Evolutionary conservation across 2,329 filamentous ascomycete genomes (phyloP).

Genomic region (Aspergillus proliferans): DNA sequence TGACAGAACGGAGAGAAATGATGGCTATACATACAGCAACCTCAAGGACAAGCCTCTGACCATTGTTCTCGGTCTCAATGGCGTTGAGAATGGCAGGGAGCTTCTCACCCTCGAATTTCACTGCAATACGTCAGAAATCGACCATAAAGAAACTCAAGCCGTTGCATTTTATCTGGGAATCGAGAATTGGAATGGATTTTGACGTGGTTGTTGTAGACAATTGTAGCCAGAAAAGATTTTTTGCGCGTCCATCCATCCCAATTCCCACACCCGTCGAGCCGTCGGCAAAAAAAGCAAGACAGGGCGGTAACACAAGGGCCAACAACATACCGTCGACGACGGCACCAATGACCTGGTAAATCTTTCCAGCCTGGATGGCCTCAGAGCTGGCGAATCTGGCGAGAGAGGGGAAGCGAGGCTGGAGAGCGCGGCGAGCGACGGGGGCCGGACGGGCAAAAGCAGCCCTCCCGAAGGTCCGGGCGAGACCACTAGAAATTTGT

Average conservation of each 20-base stretch:
- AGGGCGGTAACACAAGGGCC: constrained; percentile 16
- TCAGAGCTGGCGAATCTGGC: constrained; percentile 59
- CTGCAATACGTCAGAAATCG: constrained; percentile 45
- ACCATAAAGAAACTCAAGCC: constrained; percentile 11
- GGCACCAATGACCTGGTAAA: constrained; percentile 89
- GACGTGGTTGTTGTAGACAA: constrained; percentile 15
- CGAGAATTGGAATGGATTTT: constrained; percentile 13
- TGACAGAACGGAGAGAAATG: not conserved
- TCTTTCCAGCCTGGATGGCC: constrained; percentile 54
- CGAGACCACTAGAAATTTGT: constrained; percentile 53
- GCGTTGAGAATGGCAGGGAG: constrained; percentile 97
- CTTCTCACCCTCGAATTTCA: constrained; percentile 93
- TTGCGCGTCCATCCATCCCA: constrained; percentile 15
- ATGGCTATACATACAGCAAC: constrained; percentile 68
- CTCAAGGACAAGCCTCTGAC: constrained; percentile 91
- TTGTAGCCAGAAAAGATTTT: constrained; percentile 39
- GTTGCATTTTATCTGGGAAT: too few species aligned
- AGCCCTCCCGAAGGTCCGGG: constrained; percentile 58
- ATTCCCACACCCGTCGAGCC: not conserved
- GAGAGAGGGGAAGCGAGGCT: constrained; percentile 53
- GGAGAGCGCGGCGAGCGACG: constrained; percentile 51
- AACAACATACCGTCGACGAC: constrained; percentile 83
- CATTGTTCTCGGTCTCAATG: constrained; percentile 82
- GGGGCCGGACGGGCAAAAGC: constrained; percentile 52
- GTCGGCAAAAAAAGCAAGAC: not conserved